Evolutionary conservation across 176 grass and related monocot genomes (phyloP), one percentile per base, ranked within the genome.

Genomic region (Carex kokanica): DNA sequence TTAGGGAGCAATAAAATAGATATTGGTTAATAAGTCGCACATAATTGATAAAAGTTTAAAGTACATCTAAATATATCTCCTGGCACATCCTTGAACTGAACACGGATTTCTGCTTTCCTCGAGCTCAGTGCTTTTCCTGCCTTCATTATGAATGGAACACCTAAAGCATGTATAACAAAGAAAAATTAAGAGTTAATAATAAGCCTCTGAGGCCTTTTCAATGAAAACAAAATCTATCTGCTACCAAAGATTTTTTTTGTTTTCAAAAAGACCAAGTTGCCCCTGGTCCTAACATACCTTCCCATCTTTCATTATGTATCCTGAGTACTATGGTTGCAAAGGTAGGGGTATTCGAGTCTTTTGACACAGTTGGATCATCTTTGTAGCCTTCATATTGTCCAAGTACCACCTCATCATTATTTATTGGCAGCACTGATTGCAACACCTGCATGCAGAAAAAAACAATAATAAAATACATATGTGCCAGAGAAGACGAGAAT

Each of bases 21-120:
- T 15, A 53, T 60, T 9, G 2, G 47, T 32, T 23, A 32, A 58
- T 58, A 58, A 24, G 40, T 61, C 59, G 4, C 66, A 67, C 18
- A 77, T n/a, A 38, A 80, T 36, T 54, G 73, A 71, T 57, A 86
- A 55, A 78, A 80, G 73, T 64, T 41, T 27, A 32, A 49, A 87
- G 41, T 96, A 99, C 97, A 90, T 99, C 49, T 93, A 86, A 92
- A 99, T 82, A 99, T 99, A 83, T 99, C 97, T 84, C 97, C 97
- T 84, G 97, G 97, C 83, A 99, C 97, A 96, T 99, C 97, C 81
- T 99, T 99, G 85, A 99, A 99, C 68, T 99, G 97, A 83, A 99
- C 91, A 82, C 97, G 93, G 84, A 99, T 86, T 96, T 99, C 97
- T 52, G 93, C 97, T 96, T 99, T 99, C 57, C 88, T 99, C 18